These are phyloP conservation scores for Hypomyces perniciosus DNA, from an alignment of 2,329 filamentous ascomycete species.

Conservation along the genomic window DNA sequence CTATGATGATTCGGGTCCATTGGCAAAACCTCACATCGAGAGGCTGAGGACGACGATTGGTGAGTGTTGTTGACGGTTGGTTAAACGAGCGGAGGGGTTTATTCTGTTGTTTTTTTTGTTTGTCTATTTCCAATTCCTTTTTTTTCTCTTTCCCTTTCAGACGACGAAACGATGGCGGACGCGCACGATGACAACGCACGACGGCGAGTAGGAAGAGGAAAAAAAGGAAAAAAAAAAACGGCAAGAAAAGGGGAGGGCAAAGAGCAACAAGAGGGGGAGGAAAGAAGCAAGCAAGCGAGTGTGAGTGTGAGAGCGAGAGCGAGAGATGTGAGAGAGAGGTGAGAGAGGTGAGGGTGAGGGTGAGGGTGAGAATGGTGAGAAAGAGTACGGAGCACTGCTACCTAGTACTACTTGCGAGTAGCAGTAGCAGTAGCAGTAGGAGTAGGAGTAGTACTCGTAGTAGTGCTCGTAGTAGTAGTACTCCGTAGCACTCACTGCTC, in stretches of 20 bases:
- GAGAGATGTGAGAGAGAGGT: conserved; percentile 15
- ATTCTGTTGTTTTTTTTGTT: neutral
- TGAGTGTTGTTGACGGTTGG: conserved; percentile 9
- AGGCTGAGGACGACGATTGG: conserved; percentile 14
- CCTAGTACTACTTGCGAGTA: no score
- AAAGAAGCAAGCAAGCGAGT: conserved; percentile 15
- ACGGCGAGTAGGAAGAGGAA: conserved; percentile 9
- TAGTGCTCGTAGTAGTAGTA: no score
- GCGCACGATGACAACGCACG: neutral
- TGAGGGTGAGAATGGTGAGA: no score
- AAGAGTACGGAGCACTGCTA: no score
- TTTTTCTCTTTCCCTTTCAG: neutral
- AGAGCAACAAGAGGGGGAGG: conserved; percentile 13
- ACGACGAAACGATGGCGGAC: neutral
- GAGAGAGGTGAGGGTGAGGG: no score
- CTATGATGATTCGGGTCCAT: conserved; percentile 29
- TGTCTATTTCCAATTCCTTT: neutral
- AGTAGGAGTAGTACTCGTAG: no score
- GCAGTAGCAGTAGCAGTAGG: no score
- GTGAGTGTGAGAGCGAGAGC: conserved; percentile 1
- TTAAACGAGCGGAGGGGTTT: neutral
- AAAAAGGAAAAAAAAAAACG: conserved; percentile 2
- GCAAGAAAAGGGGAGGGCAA: conserved; percentile 12
- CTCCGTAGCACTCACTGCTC: no score
- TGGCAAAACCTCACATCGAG: conserved; percentile 22